Conservation (phyloP, 306 rosid genomes). For the Myrica gale region DNA sequence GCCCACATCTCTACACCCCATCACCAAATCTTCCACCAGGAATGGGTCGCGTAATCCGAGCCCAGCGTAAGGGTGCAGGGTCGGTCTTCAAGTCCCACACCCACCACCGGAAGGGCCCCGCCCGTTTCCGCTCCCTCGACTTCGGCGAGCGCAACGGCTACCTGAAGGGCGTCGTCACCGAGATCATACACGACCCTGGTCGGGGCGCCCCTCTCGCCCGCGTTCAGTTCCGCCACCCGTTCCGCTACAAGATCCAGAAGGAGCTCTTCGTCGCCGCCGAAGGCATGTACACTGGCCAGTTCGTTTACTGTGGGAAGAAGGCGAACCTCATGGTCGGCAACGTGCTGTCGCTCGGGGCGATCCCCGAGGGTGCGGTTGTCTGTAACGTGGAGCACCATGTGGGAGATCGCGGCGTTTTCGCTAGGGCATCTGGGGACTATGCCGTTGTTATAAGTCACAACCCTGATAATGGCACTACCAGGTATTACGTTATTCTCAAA, state of each 20-base stretch:
- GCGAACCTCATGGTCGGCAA: slow-evolving; percentile 73
- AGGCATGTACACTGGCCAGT: slow-evolving; percentile 74
- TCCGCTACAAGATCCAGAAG: slow-evolving; percentile 64
- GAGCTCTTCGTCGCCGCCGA: slow-evolving; percentile 73
- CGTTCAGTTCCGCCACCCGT: slow-evolving; percentile 71
- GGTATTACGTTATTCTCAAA: slow-evolving; percentile 27
- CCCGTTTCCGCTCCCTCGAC: slow-evolving; percentile 67
- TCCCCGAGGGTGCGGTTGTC: slow-evolving; percentile 78
- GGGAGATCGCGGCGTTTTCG: slow-evolving; percentile 78
- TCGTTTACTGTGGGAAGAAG: slow-evolving; percentile 74
- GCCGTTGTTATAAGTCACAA: slow-evolving; percentile 80
- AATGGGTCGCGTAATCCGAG: slow-evolving; percentile 76
- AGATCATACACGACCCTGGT: slow-evolving; percentile 74
- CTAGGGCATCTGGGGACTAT: slow-evolving; percentile 69
- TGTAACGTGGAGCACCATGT: slow-evolving; percentile 84
- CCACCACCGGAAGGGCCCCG: slow-evolving; percentile 81
- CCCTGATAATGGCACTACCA: slow-evolving; percentile 66
- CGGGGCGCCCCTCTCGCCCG: slow-evolving; percentile 82
- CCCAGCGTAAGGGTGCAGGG: slow-evolving; percentile 87
- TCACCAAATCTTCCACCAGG: no score
- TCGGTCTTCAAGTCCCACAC: slow-evolving; percentile 81
- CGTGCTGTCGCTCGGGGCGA: slow-evolving; percentile 60
- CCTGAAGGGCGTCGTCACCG: slow-evolving; percentile 68
- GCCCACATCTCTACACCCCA: no score
- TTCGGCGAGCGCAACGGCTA: slow-evolving; percentile 80